Evolutionary conservation across 2,329 filamentous ascomycete genomes (phyloP).

Genomic region (Penicillium sp.): DNA sequence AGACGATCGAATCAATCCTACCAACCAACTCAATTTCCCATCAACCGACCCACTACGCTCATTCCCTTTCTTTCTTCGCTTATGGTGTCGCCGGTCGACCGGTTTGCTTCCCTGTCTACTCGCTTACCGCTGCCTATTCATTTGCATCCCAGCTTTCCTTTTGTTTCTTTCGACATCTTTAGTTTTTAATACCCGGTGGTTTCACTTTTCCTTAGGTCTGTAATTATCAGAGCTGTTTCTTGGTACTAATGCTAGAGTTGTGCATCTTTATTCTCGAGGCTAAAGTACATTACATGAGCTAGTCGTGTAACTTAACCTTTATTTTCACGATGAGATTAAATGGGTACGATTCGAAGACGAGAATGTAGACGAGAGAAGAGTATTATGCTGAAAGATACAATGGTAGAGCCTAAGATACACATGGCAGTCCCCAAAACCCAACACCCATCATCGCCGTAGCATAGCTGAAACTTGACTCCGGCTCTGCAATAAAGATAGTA

Average conservation of each 20-base stretch:
- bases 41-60: constrained; percentile 10
- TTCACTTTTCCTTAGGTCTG: background rate
- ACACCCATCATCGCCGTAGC: constrained; percentile 18
- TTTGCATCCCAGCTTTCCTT: constrained; percentile 2
- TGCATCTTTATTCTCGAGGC: background rate
- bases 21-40: background rate
- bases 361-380: background rate
- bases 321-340: background rate
- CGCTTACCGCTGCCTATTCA: background rate
- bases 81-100: constrained; percentile 17
- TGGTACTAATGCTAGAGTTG: background rate
- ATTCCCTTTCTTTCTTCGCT: constrained; percentile 10
- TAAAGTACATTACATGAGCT: constrained; percentile 4
- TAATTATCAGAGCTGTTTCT: background rate
- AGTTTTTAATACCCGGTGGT: background rate
- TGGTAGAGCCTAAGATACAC: background rate
- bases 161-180: constrained; percentile 2
- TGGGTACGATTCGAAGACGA: constrained; percentile 11
- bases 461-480: constrained; percentile 24
- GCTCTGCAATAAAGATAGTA: constrained; percentile 16
- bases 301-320: background rate
- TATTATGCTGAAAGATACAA: background rate
- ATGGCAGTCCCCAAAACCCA: constrained; percentile 3
- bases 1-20: constrained; percentile 4
- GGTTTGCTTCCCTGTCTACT: background rate